Base-by-base conservation (phyloP, 2,329 filamentous ascomycete genomes). In the Mycocentrospora acerina region DNA sequence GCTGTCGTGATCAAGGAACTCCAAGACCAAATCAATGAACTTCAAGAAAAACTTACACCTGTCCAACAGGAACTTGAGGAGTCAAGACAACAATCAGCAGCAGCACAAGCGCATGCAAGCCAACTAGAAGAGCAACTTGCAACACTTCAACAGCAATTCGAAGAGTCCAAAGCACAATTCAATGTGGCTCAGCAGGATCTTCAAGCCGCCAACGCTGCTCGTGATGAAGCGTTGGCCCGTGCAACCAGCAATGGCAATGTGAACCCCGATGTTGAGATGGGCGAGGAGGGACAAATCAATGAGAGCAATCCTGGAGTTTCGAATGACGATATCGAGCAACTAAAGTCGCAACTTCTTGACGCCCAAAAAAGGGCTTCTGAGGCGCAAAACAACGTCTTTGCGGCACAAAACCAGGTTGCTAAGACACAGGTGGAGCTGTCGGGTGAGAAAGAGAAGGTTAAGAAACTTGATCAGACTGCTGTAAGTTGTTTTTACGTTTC, bases 401-500 rank as follows among this genome's bases (percentile, higher is more conserved):
- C 68, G 28, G 68, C 73, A 35, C 54, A 65, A 12, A 60, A 60
- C 19, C 56, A 64, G 32, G 57, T 67, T 12, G 59, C 66, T 11
- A 47, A 47, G 32, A 51, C 74, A 18, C 55, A 64, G 38, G 51
- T 55, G 4, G 56, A 74, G 39, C 55, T 68, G 13, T 71, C 80
- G 17, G 70, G 70, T 14, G 76, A 82, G 2, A 79, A 86, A 60
- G 73, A 79, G 18, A 80, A 76, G 58, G 80, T 85, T 7, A 73
- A 76, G 3, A 82, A 85, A 51, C 77, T 79, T 31, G 83, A 89
- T 57, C 70, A 74, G 11, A 85, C 83, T 64, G 77, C 73, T 18
- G 66, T 65, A 62, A 58, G 67, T 37, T 34, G 4, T 11, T 17
- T 2, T 3, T 3, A 2, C 3, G 3, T 9, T n/a, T 2, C 13